Conservation (phyloP, 1,139 yeast genomes). For the Diutina ranongensis region DNA sequence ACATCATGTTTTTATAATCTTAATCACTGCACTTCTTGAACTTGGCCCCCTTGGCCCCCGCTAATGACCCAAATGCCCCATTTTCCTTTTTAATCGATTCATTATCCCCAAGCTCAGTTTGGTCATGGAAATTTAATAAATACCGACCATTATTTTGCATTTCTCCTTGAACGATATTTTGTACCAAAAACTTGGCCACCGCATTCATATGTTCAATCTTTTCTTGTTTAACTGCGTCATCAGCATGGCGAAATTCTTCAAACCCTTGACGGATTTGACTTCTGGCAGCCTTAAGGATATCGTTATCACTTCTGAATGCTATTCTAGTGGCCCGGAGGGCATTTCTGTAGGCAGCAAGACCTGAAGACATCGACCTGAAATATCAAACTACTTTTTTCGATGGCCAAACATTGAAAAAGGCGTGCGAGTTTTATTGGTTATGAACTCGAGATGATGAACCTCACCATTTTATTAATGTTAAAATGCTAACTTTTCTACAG, state of each 20-base stretch:
- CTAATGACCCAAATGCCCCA: constrained; percentile 25
- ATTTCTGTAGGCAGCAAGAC: constrained; percentile 42
- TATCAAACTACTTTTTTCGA: too few relatives aligned
- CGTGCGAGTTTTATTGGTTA: neutral
- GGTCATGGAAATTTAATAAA: constrained; percentile 58
- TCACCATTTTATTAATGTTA: neutral
- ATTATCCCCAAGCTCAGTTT: constrained; percentile 87
- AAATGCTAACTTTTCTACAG: constrained; percentile 5
- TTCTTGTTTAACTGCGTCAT: constrained; percentile 36
- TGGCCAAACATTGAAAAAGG: neutral
- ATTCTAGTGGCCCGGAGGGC: constrained; percentile 61
- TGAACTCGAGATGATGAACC: neutral
- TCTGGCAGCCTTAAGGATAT: constrained; percentile 51
- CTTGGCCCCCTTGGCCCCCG: constrained; percentile 23
- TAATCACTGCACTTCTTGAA: neutral
- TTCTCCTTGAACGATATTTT: constrained; percentile 78
- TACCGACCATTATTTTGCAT: constrained; percentile 35
- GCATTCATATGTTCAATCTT: constrained; percentile 50
- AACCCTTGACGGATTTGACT: constrained; percentile 52
- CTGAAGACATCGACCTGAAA: neutral
- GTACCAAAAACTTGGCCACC: constrained; percentile 52
- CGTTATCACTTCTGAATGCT: constrained; percentile 36
- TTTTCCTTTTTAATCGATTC: constrained; percentile 33
- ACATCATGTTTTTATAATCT: too few relatives aligned
- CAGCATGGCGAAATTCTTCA: constrained; percentile 19